Evolutionary conservation across 225 moss, liverwort and hornwort genomes (phyloP).

Genomic region (Physcomitrium patens): DNA sequence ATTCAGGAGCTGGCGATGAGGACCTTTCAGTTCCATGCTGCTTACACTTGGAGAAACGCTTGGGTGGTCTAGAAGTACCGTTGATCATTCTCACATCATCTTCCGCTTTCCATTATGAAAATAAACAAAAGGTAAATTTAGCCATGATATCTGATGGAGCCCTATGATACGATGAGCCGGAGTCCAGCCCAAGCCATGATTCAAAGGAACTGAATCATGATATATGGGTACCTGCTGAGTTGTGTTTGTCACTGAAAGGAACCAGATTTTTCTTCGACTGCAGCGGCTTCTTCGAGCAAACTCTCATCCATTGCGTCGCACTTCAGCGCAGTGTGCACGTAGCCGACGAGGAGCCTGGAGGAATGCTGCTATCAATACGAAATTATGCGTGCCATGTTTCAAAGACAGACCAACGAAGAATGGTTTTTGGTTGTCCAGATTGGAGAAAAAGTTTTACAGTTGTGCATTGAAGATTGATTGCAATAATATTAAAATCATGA

Average conservation of each 20-base stretch:
- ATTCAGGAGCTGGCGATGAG: conserved; percentile 33
- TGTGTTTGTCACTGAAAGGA: background rate
- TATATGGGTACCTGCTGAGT: conserved; percentile 28
- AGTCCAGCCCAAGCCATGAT: background rate
- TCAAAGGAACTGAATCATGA: conserved; percentile 32
- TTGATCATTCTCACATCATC: conserved; percentile 12
- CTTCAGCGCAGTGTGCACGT: conserved; percentile 1
- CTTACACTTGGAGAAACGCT: background rate
- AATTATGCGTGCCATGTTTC: conserved; percentile 18
- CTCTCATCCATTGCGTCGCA: too few species aligned
- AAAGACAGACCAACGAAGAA: conserved; percentile 12
- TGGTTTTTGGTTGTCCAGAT: background rate
- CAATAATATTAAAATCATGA: too few species aligned
- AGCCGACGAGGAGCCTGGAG: background rate
- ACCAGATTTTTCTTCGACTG: background rate
- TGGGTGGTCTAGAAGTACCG: conserved; percentile 4
- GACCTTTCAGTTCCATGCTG: conserved; percentile 27
- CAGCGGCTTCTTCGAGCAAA: too few species aligned
- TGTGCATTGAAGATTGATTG: too few species aligned
- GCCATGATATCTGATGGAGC: conserved; percentile 27
- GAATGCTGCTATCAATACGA: too few species aligned
- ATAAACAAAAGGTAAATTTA: background rate
- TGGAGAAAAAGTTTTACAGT: conserved; percentile 13
- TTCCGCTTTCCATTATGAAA: background rate
- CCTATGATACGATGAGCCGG: conserved; percentile 22